Conservation (phyloP, 345 rosid species). For the Eutrema yunnanense region DNA sequence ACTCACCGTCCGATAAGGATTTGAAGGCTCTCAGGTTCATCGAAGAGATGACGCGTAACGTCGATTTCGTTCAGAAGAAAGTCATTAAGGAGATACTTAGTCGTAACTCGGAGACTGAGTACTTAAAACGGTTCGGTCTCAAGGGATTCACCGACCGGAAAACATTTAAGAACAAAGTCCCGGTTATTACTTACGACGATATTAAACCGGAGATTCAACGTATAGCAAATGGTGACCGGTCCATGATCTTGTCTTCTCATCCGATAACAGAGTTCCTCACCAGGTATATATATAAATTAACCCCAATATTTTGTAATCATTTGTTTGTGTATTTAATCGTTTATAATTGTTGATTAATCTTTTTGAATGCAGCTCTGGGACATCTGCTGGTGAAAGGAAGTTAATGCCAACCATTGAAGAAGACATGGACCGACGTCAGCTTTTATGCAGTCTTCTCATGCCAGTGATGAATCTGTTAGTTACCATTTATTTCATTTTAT, state of each 20-base stretch:
- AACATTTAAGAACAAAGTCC: conserved; percentile 47
- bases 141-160: conserved; percentile 48
- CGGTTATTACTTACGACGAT: conserved; percentile 60
- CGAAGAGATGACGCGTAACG: conserved; percentile 52
- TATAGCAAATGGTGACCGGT: conserved; percentile 66
- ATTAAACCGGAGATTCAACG: conserved; percentile 67
- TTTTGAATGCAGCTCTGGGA: conserved; percentile 61
- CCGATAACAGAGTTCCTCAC: conserved; percentile 72
- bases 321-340: background rate
- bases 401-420: conserved; percentile 83
- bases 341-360: background rate
- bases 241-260: conserved; percentile 55
- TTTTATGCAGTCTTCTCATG: conserved; percentile 71
- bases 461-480: conserved; percentile 93
- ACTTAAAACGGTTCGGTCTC: conserved; percentile 43
- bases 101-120: conserved; percentile 57
- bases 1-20: conserved; percentile 42
- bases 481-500: background rate
- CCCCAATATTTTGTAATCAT: background rate
- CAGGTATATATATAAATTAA: conserved; percentile 31
- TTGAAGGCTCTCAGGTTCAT: conserved; percentile 56
- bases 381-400: conserved; percentile 94
- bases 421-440: conserved; percentile 71
- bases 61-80: conserved; percentile 45
- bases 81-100: conserved; percentile 45